phyloP scores from a whole-genome alignment of 225 moss, liverwort and hornwort species.

The Polytrichum formosum region DNA sequence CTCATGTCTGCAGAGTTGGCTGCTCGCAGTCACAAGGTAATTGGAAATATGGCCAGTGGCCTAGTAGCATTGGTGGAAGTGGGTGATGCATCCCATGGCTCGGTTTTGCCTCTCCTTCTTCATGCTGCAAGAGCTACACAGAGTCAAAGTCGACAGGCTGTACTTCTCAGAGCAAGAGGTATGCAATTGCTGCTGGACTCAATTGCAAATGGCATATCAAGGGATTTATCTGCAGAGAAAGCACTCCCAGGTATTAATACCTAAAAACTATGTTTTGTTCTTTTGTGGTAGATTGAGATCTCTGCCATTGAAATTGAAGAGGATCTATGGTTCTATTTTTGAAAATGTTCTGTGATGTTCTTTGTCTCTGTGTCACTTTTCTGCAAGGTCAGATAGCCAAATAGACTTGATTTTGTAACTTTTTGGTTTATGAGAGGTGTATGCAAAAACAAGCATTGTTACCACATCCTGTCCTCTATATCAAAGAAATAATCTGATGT shows the following conservation, averaged over 20 bases:
- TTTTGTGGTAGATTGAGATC: no score
- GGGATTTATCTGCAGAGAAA: constrained; percentile 71
- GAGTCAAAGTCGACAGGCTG: constrained; percentile 81
- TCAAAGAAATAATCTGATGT: not conserved
- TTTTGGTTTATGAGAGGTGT: no score
- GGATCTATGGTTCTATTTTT: no score
- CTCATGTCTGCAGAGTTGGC: constrained; percentile 92
- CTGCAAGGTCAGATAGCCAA: no score
- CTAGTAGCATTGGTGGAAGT: constrained; percentile 72
- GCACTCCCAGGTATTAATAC: constrained; percentile 59
- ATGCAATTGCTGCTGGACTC: constrained; percentile 91
- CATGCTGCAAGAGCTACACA: constrained; percentile 82
- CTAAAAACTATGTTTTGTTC: not conserved
- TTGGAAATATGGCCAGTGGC: constrained; percentile 51
- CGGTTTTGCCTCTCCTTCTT: constrained; percentile 79
- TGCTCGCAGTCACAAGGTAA: constrained; percentile 57
- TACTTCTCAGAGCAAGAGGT: constrained; percentile 85
- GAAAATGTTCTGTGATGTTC: no score
- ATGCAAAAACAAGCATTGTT: no score
- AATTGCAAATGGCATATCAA: constrained; percentile 70
- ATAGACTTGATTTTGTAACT: no score
- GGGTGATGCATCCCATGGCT: constrained; percentile 82
- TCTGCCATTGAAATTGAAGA: no score
- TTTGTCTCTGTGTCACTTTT: no score
- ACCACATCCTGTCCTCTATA: not conserved